phyloP scores from a whole-genome alignment of 495 filamentous ascomycete species.

The Tuber umbilicatum region DNA sequence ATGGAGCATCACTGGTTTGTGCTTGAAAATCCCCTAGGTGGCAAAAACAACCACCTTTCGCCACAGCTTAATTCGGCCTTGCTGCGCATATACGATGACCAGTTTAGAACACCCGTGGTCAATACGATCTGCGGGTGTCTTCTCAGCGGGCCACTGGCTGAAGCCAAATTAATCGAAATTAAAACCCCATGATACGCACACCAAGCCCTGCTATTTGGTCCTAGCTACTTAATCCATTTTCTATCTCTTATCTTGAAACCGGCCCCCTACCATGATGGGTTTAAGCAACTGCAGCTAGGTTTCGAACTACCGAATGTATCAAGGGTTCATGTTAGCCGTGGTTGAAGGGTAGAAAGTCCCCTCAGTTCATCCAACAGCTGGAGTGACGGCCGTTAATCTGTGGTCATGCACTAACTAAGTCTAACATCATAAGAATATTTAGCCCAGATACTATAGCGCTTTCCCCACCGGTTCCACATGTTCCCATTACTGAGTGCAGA shows the following conservation, averaged over 20 bases:
- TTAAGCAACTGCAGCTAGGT: background rate
- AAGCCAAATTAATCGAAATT: background rate
- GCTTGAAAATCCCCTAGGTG: background rate
- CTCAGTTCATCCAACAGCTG: background rate
- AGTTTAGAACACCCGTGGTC: background rate
- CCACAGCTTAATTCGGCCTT: background rate
- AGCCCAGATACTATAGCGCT: background rate
- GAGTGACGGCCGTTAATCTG: background rate
- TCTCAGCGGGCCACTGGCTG: background rate
- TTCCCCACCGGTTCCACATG: background rate
- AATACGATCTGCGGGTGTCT: background rate
- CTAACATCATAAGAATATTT: background rate
- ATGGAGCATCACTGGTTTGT: background rate
- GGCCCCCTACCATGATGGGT: background rate
- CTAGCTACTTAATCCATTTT: background rate
- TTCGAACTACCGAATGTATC: slow-evolving; percentile 1
- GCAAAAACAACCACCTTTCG: background rate
- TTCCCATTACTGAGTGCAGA: background rate
- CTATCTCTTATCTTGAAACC: background rate
- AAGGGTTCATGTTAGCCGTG: background rate
- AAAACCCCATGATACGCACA: background rate
- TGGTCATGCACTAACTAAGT: background rate
- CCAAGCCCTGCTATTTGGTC: background rate
- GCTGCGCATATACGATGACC: background rate
- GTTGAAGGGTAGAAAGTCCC: background rate